Evolutionary conservation across 441 rosid genomes (phyloP), one percentile per base, ranked within the genome.

Genomic region (Pelargonium australe): DNA sequence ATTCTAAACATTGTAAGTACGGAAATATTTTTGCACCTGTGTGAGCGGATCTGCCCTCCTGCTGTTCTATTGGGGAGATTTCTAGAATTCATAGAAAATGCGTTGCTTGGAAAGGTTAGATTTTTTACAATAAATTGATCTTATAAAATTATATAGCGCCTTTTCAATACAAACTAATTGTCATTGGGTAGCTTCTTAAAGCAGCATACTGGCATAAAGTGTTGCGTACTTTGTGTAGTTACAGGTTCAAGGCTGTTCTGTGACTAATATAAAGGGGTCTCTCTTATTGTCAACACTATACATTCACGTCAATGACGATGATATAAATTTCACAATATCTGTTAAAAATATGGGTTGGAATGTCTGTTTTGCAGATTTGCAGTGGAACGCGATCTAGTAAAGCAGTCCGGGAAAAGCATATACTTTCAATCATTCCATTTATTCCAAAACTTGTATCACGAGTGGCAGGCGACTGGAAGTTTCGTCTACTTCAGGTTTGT

Each of bases 401-500:
- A 84, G 71, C 80, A 65, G 66, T 47, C 20, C 76, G 80, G 60
- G 86, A 83, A 60, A 87, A 87, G 70, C 86, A 80, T 73, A 67
- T 84, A 64, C 79, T 83, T 60, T 63, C 75, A 19, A 76, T 94
- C 37, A 74, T 91, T 65, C 84, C 86, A 37, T 89, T 81, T 80
- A 70, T 91, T 72, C 90, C 99, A 65, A 88, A 84, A 78, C 91
- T 91, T 72, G 65, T 85, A 57, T 73, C 71, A 37, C 82, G 77
- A 68, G 81, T 85, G 73, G 70, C 72, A 28, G 72, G 62, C 43
- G 67, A 72, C 71, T 86, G 90, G 96, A 88, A 81, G 76, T 75
- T 72, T 47, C 82, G 78, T 58, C 84, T 95, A 80, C 83, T 95
- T 55, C 87, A 91, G 99, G 97, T 92, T 77, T 64, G 73, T 72